A percentile compares a stretch with the other conserved stretches of the same genome.
Evolutionary conservation across 768 basidiomycete genomes (phyloP).

Genomic region (Amanita muscaria): DNA sequence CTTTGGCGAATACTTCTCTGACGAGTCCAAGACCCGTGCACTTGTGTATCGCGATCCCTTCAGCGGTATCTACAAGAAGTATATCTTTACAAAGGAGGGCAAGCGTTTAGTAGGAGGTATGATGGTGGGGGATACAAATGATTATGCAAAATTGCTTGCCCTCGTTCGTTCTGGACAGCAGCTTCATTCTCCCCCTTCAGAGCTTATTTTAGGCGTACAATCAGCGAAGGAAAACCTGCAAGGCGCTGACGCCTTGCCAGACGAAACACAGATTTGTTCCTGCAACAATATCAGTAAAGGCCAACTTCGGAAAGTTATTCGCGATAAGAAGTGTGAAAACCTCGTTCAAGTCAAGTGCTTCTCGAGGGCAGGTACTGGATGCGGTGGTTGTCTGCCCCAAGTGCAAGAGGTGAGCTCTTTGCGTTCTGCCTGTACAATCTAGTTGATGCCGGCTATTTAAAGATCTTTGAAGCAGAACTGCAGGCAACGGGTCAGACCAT

Average conservation of each 20-base stretch:
- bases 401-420: slow-evolving; percentile 14
- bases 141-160: slow-evolving; percentile 62
- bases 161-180: slow-evolving; percentile 48
- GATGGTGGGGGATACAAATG: slow-evolving; percentile 69
- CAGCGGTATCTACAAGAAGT: slow-evolving; percentile 66
- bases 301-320: slow-evolving; percentile 40
- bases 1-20: slow-evolving; percentile 68
- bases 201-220: slow-evolving; percentile 51
- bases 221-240: slow-evolving; percentile 38
- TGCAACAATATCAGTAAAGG: slow-evolving; percentile 68
- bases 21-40: slow-evolving; percentile 27
- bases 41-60: slow-evolving; percentile 60
- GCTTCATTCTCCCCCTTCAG: slow-evolving; percentile 53
- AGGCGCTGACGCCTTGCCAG: slow-evolving; percentile 59
- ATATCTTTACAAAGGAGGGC: slow-evolving; percentile 64
- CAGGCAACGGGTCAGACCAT: slow-evolving; percentile 53
- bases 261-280: slow-evolving; percentile 64
- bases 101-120: slow-evolving; percentile 67
- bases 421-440: slow-evolving; percentile 23
- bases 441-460: not conserved
- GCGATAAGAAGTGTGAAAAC: slow-evolving; percentile 35
- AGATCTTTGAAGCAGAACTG: slow-evolving; percentile 43
- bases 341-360: slow-evolving; percentile 50
- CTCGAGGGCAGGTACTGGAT: slow-evolving; percentile 67
- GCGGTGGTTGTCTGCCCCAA: slow-evolving; percentile 66